Evolutionary conservation across 352 stramenopile species (phyloP).

Genomic region (Globisporangium okanoganense): DNA sequence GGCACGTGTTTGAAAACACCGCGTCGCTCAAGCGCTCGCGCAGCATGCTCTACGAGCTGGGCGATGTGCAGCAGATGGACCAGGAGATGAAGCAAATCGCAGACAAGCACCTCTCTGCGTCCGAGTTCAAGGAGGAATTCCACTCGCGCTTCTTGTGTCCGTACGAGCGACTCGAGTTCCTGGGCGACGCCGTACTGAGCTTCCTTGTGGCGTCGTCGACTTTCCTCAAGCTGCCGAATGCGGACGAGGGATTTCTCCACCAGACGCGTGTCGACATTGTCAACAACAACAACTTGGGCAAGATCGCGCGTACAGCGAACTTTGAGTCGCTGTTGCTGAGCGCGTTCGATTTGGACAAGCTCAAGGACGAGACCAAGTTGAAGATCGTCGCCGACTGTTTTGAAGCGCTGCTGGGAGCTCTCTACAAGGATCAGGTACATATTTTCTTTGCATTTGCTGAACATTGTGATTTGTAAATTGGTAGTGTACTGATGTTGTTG

Average conservation of each 20-base stretch:
- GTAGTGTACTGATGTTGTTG: background rate
- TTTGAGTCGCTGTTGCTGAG: slow-evolving; percentile 72
- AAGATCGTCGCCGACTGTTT: slow-evolving; percentile 86
- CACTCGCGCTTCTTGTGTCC: slow-evolving; percentile 73
- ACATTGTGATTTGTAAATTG: background rate
- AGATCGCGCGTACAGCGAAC: slow-evolving; percentile 69
- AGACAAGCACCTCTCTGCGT: slow-evolving; percentile 47
- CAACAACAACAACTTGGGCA: slow-evolving; percentile 74
- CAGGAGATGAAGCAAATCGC: slow-evolving; percentile 46
- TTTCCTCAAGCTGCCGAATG: slow-evolving; percentile 75
- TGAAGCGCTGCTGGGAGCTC: slow-evolving; percentile 70
- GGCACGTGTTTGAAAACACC: slow-evolving; percentile 70
- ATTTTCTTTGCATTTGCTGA: background rate
- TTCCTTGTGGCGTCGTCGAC: slow-evolving; percentile 77
- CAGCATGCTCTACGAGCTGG: slow-evolving; percentile 33
- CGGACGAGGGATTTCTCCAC: slow-evolving; percentile 62
- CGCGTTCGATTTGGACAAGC: slow-evolving; percentile 57
- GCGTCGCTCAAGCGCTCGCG: slow-evolving; percentile 55
- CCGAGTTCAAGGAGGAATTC: slow-evolving; percentile 74
- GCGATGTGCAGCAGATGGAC: slow-evolving; percentile 26
- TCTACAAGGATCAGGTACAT: slow-evolving; percentile 74
- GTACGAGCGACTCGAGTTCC: slow-evolving; percentile 83
- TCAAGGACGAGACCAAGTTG: slow-evolving; percentile 45
- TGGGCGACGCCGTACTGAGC: slow-evolving; percentile 80
- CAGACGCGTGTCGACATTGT: slow-evolving; percentile 69